Conservation (phyloP, 345 rosid genomes). For the Populus pruinosa region DNA sequence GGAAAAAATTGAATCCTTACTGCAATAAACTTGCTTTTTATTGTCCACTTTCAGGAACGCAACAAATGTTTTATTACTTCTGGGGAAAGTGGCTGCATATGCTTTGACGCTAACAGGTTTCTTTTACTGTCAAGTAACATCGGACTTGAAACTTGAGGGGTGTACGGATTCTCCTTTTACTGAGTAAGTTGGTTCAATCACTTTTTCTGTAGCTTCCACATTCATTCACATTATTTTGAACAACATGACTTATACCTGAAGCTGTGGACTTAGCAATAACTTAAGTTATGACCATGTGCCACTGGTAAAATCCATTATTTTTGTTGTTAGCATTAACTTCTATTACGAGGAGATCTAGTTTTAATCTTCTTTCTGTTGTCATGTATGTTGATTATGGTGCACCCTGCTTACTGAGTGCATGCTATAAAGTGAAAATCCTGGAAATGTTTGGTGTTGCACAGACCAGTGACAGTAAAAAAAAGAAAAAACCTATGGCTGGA, state of each 20-base stretch:
- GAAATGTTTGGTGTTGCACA: background rate
- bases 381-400: background rate
- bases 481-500: background rate
- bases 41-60: slow-evolving; percentile 57
- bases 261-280: background rate
- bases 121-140: slow-evolving; percentile 75
- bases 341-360: background rate
- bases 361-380: background rate
- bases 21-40: slow-evolving; percentile 4
- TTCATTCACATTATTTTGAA: background rate
- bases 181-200: slow-evolving; percentile 52
- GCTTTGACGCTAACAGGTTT: slow-evolving; percentile 81
- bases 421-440: background rate
- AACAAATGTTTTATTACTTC: slow-evolving; percentile 63
- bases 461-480: background rate
- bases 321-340: background rate
- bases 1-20: slow-evolving; percentile 1
- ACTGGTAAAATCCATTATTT: background rate
- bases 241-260: background rate
- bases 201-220: slow-evolving; percentile 1
- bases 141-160: slow-evolving; percentile 55
- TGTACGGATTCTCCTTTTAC: slow-evolving; percentile 39
- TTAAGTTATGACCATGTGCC: background rate
- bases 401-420: background rate
- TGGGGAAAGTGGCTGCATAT: slow-evolving; percentile 79